These are phyloP conservation scores for Geotrichum macrosporum DNA, from an alignment of 1,139 yeast genomes.

Conservation along the genomic window DNA sequence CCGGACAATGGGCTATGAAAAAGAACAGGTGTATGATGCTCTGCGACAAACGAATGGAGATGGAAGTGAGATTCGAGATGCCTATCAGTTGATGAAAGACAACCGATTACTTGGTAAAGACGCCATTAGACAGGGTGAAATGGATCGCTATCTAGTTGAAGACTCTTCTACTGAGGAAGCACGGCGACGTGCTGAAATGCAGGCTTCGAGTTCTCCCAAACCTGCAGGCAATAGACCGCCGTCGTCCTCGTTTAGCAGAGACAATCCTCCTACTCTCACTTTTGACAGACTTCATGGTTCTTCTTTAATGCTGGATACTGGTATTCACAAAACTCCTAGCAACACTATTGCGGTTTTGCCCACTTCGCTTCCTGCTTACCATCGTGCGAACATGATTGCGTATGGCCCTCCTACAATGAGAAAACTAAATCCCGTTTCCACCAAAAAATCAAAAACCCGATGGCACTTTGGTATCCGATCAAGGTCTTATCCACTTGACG, in stretches of 20 bases:
- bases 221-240: slow-evolving; percentile 21
- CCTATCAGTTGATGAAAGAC: slow-evolving; percentile 82
- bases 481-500: slow-evolving; percentile 93
- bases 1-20: slow-evolving; percentile 88
- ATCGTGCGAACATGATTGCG: slow-evolving; percentile 81
- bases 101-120: slow-evolving; percentile 52
- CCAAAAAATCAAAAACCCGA: slow-evolving; percentile 85
- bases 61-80: slow-evolving; percentile 80
- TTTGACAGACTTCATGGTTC: slow-evolving; percentile 36
- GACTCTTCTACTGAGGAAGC: slow-evolving; percentile 24
- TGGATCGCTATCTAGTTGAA: slow-evolving; percentile 36
- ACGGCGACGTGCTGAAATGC: slow-evolving; percentile 14
- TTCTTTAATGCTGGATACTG: slow-evolving; percentile 30
- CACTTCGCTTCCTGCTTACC: slow-evolving; percentile 89
- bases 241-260: slow-evolving; percentile 24
- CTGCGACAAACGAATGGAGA: slow-evolving; percentile 48
- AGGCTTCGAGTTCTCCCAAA: slow-evolving; percentile 14
- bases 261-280: slow-evolving; percentile 36
- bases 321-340: slow-evolving; percentile 40
- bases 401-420: slow-evolving; percentile 36
- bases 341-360: slow-evolving; percentile 86
- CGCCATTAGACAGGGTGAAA: slow-evolving; percentile 31
- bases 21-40: slow-evolving; percentile 79
- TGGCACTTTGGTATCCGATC: slow-evolving; percentile 99
- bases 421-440: slow-evolving; percentile 67